phyloP scores from a whole-genome alignment of 306 rosid species.

The Pueraria montana region DNA sequence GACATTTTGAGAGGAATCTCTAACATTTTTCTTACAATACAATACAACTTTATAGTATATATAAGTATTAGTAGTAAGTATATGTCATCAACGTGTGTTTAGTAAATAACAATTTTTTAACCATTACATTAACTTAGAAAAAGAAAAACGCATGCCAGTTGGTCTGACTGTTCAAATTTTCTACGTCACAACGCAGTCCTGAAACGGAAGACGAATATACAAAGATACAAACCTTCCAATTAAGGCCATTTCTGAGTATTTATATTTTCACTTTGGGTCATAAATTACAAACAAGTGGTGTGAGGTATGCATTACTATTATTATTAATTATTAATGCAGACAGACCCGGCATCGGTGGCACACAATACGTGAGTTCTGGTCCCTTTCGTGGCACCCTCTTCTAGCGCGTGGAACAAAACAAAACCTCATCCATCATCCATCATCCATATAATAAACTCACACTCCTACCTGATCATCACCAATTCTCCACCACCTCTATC shows the following conservation, averaged over 20 bases:
- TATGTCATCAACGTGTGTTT: too few relatives aligned
- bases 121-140: too few relatives aligned
- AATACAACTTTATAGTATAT: too few relatives aligned
- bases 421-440: not conserved
- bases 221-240: slow-evolving; percentile 10
- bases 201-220: too few relatives aligned
- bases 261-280: not conserved
- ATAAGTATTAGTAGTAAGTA: too few relatives aligned
- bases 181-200: not conserved
- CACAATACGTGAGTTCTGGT: slow-evolving; percentile 36
- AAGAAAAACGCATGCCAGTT: too few relatives aligned
- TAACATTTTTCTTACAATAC: not conserved
- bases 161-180: too few relatives aligned
- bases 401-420: not conserved
- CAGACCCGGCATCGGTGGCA: slow-evolving; percentile 35
- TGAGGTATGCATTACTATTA: not conserved
- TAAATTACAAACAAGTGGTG: not conserved
- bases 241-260: not conserved
- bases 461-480: not conserved
- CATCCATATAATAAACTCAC: not conserved
- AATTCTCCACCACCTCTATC: slow-evolving; percentile 7
- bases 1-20: not conserved
- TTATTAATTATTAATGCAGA: slow-evolving; percentile 25
- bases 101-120: too few relatives aligned
- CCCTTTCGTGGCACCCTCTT: not conserved